These are phyloP conservation scores for Dipteronia dyeriana DNA, from an alignment of 345 rosid species.

Conservation along the genomic window DNA sequence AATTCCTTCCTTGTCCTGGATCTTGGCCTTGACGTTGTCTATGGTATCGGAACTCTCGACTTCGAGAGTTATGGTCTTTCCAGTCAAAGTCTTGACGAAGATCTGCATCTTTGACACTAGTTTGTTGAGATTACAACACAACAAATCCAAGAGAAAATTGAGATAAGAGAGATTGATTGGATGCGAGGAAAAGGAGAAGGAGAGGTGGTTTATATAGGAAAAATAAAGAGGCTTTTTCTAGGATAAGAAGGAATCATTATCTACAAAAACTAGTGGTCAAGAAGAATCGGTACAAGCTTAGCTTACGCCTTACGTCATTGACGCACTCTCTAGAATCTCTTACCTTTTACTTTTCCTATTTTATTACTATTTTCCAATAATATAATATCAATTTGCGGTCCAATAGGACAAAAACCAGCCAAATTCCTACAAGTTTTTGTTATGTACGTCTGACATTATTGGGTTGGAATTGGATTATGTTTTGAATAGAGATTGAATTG, in stretches of 20 bases:
- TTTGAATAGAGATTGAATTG: no score
- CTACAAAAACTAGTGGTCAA: background rate
- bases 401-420: background rate
- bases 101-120: slow-evolving; percentile 16
- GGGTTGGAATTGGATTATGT: no score
- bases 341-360: background rate
- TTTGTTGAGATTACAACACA: no score
- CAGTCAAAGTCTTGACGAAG: slow-evolving; percentile 17
- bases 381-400: background rate
- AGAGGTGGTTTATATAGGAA: slow-evolving; percentile 7
- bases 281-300: background rate
- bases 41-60: slow-evolving; percentile 21
- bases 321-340: slow-evolving; percentile 1
- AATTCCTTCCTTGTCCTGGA: slow-evolving; percentile 23
- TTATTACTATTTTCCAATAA: background rate
- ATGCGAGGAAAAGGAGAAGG: background rate
- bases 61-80: slow-evolving; percentile 16
- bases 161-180: background rate
- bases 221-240: background rate
- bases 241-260: background rate
- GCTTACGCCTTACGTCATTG: slow-evolving; percentile 10
- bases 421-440: background rate
- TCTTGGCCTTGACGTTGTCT: slow-evolving; percentile 23
- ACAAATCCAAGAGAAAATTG: no score
- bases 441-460: no score